Evolutionary conservation across 2,329 filamentous ascomycete genomes (phyloP), one percentile per base, ranked within the genome.

Genomic region (Dryadomyces quercivorus): DNA sequence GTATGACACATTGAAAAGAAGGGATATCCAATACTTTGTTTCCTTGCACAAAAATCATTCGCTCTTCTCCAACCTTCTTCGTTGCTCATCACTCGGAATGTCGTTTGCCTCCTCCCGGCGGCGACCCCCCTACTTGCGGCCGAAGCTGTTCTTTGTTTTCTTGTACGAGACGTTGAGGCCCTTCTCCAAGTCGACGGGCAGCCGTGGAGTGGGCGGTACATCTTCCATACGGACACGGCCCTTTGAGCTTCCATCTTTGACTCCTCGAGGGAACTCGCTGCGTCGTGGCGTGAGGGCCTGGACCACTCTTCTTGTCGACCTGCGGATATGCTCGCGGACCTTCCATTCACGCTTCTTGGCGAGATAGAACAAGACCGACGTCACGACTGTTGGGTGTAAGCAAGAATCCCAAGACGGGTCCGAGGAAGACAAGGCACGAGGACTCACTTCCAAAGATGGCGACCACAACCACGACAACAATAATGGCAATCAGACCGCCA

Each of bases 291-390:
- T 84, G 54, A 85, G 72, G 5, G 75, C 81, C 4, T 74, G 77
- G 46, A 77, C 78, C 31, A 85, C 79, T 63, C 74, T 81, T 58
- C 74, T 75, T 36, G 81, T 81, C 1, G 86, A 90, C 59, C 79
- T 80, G 54, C 84, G 78, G 55, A 94, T 74, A 34, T 76, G 85
- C 64, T 87, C 81, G 56, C 83, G 80, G 60, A 93, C 74, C 60
- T 83, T 86, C 88, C 88, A 93, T 67, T 91, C 86, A 49, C 84
- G 81, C 71, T 88, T 90, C 75, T 93, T 93, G 54, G 88, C 86
- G 42, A 92, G 66, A 67, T 84, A 88, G 71, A 86, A 94, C 31
- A 93, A 78, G 2, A 81, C 70, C 2, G 82, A 79, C 38, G 78
- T 84, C 21, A 74, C 75, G 58, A 84, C 85, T 86, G 13, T 51